Base-by-base conservation (phyloP, 768 basidiomycete species). In the Leccinum rimulosum region DNA sequence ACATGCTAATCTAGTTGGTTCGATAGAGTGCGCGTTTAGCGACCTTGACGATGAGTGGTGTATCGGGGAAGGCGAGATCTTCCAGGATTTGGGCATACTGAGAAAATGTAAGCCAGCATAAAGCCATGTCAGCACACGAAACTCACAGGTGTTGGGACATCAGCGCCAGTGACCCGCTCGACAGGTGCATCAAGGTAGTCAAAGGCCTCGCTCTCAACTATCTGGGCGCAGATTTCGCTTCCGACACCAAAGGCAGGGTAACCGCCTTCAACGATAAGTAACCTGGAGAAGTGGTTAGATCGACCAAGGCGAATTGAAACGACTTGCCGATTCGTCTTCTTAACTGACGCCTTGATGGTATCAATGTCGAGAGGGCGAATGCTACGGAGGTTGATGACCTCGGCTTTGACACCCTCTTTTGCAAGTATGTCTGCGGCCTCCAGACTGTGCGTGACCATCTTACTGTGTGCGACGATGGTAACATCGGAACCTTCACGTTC, bases 201-300 rank as follows among this genome's bases (percentile, higher is more conserved):
- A 71, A 96, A 99, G 3, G 95, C 96, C 68, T 97, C 93, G 66
- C 92, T 93, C 82, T 99, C 97, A 56, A 96, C 82, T 66, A 98
- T 93, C 75, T 98, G 95, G 14, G 97, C 97, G 66, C 92, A 93
- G 68, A 99, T 96, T 77, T 99, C 97, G 67, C 94, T 95, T 64
- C 97, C 97, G 56, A 99, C 96, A 79, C 97, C 94, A 74, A 98
- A 98, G 52, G 84, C 88, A 40, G 97, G 97, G 93, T 97, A 99
- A 40, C 97, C 97, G 75, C 96, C 96, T 77, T 99, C 97, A 53
- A 94, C 95, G 58, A 91, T 92, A 55, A 99, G 81, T 62, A 99
- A 83, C 57, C 93, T 95, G 63, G 28, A 60, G 33, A 45, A 19
- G 6, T 19, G 43, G 38, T 66, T 52, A 54, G 54, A 59, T 48